Conservation (phyloP, 192 early-diverging fungal genomes). For the Entomortierella parvispora region DNA sequence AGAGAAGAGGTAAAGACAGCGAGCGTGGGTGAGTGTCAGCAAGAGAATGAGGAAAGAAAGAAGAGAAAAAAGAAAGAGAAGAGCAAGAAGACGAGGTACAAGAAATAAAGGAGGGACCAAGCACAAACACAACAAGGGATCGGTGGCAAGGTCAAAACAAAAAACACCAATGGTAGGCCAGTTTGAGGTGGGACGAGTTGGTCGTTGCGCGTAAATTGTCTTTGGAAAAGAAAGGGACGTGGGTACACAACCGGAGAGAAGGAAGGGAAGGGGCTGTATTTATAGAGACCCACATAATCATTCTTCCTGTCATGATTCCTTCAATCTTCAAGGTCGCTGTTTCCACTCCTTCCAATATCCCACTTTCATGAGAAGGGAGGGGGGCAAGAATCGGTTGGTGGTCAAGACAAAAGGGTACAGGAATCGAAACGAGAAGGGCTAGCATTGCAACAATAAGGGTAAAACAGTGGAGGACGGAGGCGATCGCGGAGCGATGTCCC, state of each 20-base stretch:
- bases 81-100: neutral
- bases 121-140: neutral
- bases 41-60: constrained; percentile 10
- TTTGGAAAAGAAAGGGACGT: neutral
- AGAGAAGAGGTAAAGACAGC: neutral
- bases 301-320: too few relatives aligned
- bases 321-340: too few relatives aligned
- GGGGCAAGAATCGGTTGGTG: too few relatives aligned
- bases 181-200: constrained; percentile 1
- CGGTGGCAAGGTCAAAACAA: neutral
- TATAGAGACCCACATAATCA: too few relatives aligned
- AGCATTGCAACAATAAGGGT: too few relatives aligned
- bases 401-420: too few relatives aligned
- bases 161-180: neutral
- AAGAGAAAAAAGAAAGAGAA: neutral
- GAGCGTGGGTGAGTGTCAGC: neutral
- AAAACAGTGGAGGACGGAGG: too few relatives aligned
- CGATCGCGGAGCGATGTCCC: too few relatives aligned
- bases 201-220: neutral
- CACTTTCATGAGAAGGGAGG: too few relatives aligned
- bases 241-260: neutral
- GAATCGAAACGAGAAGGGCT: too few relatives aligned
- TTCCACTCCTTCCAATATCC: too few relatives aligned
- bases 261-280: neutral
- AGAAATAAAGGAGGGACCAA: neutral